These are phyloP conservation scores for Trametes cubensis DNA, from an alignment of 768 basidiomycete species.

Conservation along the genomic window DNA sequence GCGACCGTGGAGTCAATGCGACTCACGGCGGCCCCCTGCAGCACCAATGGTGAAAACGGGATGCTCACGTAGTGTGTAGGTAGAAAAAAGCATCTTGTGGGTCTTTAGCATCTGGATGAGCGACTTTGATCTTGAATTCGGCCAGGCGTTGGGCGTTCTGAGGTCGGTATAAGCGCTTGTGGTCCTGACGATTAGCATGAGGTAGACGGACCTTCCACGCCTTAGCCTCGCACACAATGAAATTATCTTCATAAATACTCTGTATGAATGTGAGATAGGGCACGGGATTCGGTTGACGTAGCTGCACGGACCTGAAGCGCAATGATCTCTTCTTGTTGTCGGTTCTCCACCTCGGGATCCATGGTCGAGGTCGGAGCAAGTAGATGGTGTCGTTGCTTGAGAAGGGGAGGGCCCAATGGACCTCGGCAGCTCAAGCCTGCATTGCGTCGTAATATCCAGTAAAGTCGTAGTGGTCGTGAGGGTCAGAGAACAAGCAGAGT, in stretches of 20 bases:
- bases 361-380: conserved; percentile 44
- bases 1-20: background rate
- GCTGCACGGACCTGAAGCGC: conserved; percentile 50
- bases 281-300: background rate
- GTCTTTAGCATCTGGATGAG: conserved; percentile 61
- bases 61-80: conserved; percentile 68
- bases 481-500: conserved; percentile 18
- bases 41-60: background rate
- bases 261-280: conserved; percentile 4
- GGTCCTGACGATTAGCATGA: conserved; percentile 1
- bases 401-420: conserved; percentile 65
- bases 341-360: conserved; percentile 70
- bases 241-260: conserved; percentile 81
- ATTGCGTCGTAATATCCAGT: conserved; percentile 41
- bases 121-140: conserved; percentile 76
- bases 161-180: conserved; percentile 1
- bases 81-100: conserved; percentile 63
- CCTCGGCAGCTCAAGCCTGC: conserved; percentile 78
- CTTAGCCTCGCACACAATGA: conserved; percentile 71
- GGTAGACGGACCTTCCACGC: conserved; percentile 72
- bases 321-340: conserved; percentile 70
- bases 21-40: background rate
- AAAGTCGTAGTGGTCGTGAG: conserved; percentile 19
- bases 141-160: conserved; percentile 71
- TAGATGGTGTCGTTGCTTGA: conserved; percentile 49